Conservation (phyloP, 768 basidiomycete species). For the Tricholoma saponaceum region DNA sequence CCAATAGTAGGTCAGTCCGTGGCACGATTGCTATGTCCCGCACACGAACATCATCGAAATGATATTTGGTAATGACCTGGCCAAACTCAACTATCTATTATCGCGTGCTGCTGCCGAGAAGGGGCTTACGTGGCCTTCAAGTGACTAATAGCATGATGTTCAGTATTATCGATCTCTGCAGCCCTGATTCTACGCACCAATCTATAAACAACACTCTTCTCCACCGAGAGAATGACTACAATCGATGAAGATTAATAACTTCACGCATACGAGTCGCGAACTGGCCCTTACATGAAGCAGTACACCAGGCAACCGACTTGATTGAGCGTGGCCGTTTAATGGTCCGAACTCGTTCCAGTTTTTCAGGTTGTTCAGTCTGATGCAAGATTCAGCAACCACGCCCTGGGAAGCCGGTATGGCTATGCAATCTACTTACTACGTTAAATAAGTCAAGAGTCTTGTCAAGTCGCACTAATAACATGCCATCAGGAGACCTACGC, state of each 20-base stretch:
- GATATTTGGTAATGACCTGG: neutral
- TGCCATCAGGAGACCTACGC: conserved; percentile 5
- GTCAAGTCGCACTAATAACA: conserved; percentile 8
- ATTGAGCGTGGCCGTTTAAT: conserved; percentile 9
- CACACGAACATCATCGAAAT: neutral
- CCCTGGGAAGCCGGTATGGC: neutral
- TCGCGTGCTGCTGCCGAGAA: neutral
- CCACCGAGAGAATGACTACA: conserved; percentile 8
- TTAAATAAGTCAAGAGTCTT: conserved; percentile 9
- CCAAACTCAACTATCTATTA: neutral
- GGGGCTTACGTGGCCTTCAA: neutral
- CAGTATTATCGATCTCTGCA: neutral
- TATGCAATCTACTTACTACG: neutral
- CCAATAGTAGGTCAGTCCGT: neutral
- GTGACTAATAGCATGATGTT: neutral
- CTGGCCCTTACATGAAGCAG: neutral
- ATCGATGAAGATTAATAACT: neutral
- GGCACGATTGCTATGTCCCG: conserved; percentile 3
- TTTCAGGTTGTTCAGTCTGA: conserved; percentile 1
- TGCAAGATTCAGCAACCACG: neutral
- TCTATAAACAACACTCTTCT: conserved; percentile 10
- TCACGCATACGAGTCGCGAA: no score
- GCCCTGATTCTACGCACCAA: conserved; percentile 4
- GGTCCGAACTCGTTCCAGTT: neutral
- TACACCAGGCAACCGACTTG: conserved; percentile 7